Conservation (phyloP, 805 yeast species). For the Candida multigemmis region DNA sequence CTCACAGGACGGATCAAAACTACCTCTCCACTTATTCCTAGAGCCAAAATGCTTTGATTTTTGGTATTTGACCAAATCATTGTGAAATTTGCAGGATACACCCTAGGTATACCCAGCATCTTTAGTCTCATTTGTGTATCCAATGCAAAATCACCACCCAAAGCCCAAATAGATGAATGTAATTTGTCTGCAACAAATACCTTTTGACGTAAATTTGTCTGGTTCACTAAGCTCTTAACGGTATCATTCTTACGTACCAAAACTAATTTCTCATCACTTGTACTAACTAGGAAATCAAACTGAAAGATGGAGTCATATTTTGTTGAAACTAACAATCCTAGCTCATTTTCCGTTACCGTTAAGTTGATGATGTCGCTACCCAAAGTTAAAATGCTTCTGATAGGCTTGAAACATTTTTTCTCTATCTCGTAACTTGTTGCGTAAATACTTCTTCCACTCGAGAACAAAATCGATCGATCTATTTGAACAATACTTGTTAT, state of each 20-base stretch:
- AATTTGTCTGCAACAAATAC: conserved; percentile 25
- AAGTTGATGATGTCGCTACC: conserved; percentile 22
- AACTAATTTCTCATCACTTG: conserved; percentile 4
- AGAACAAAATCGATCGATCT: conserved; percentile 20
- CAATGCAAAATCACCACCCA: conserved; percentile 11
- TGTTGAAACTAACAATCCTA: conserved; percentile 21
- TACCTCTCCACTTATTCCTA: conserved; percentile 32
- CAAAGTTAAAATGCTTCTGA: conserved; percentile 12
- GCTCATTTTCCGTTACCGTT: conserved; percentile 7
- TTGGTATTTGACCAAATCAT: too few relatives aligned
- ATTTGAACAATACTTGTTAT: conserved; percentile 25
- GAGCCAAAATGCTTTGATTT: too few relatives aligned
- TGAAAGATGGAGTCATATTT: conserved; percentile 24
- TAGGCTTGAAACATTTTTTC: conserved; percentile 22
- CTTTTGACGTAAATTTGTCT: conserved; percentile 10
- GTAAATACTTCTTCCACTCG: conserved; percentile 19
- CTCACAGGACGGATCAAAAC: conserved; percentile 8
- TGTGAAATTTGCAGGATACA: conserved; percentile 13
- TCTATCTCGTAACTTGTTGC: conserved; percentile 23
- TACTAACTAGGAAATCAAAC: conserved; percentile 10
- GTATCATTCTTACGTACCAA: conserved; percentile 20
- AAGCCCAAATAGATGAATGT: conserved; percentile 20
- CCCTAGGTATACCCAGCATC: conserved; percentile 23
- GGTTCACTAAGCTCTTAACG: conserved; percentile 24
- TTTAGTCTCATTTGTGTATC: too few relatives aligned